Conservation (phyloP, 2,329 filamentous ascomycete species). For the Raffaelea albimanens region DNA sequence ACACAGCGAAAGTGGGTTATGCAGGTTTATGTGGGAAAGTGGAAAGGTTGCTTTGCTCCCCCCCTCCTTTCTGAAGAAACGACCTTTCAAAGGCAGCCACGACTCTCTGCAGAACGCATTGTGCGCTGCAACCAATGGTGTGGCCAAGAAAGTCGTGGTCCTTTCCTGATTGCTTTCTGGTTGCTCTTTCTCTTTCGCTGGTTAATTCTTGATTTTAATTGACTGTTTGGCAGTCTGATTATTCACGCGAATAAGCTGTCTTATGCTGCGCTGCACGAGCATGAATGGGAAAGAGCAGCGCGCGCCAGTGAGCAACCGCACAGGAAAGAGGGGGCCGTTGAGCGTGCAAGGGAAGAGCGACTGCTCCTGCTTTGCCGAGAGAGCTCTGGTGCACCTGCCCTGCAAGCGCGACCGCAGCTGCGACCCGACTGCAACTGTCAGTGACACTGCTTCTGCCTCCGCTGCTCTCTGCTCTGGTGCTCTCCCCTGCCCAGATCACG, state of each 20-base stretch:
- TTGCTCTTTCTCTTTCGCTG: conserved; percentile 2
- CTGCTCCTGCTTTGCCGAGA: too few relatives aligned
- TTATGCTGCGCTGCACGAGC: too few relatives aligned
- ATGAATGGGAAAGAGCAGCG: too few relatives aligned
- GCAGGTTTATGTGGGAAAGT: neutral
- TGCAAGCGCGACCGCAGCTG: neutral
- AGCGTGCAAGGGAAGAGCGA: too few relatives aligned
- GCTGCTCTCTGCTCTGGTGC: too few relatives aligned
- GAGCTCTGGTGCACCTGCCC: too few relatives aligned
- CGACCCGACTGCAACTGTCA: neutral
- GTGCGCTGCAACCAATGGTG: conserved; percentile 10
- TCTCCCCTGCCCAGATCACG: too few relatives aligned
- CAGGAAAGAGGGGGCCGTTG: too few relatives aligned
- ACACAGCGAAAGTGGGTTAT: neutral
- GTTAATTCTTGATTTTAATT: neutral
- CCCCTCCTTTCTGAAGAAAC: conserved; percentile 8
- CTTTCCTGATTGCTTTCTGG: conserved; percentile 1
- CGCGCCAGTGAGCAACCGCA: too few relatives aligned
- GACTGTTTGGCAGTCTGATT: too few relatives aligned
- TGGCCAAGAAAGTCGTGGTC: conserved; percentile 2
- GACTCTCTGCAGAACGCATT: conserved; percentile 33
- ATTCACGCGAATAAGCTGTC: too few relatives aligned
- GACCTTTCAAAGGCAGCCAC: conserved; percentile 38
- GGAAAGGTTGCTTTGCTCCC: neutral
- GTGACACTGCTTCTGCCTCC: too few relatives aligned